A percentile compares a stretch with the other conserved stretches of the same genome.
Evolutionary conservation across 768 basidiomycete species (phyloP).

Genomic region (Exidia glandulosa): DNA sequence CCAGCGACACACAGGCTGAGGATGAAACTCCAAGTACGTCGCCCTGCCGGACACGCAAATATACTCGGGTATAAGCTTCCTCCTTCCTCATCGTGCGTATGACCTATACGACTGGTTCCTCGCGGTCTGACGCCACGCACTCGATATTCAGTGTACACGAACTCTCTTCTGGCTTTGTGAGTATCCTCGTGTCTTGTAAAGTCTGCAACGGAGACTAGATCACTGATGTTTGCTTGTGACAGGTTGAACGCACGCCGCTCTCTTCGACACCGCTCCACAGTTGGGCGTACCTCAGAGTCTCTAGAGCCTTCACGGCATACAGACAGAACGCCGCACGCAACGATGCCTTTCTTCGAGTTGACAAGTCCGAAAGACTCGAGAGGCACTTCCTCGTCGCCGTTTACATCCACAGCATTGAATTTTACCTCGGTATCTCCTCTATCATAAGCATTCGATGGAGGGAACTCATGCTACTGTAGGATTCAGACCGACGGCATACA

Average conservation of each 20-base stretch:
- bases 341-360: neutral
- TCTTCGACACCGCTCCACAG: neutral
- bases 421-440: neutral
- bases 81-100: neutral
- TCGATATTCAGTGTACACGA: slow-evolving; percentile 7
- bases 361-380: neutral
- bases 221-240: neutral
- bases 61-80: neutral
- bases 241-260: neutral
- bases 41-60: neutral
- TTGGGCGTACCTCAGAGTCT: neutral
- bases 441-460: too few relatives aligned
- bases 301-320: too few relatives aligned
- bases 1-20: neutral
- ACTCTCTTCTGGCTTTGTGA: slow-evolving; percentile 4
- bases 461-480: too few relatives aligned
- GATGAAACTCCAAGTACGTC: neutral
- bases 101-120: neutral
- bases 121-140: neutral
- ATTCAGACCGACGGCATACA: too few relatives aligned
- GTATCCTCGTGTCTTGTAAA: neutral
- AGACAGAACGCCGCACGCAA: too few relatives aligned
- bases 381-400: neutral
- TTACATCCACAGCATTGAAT: neutral
- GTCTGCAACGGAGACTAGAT: neutral